Evolutionary conservation across 2,329 filamentous ascomycete genomes (phyloP).

Genomic region (Xylaria sp.): DNA sequence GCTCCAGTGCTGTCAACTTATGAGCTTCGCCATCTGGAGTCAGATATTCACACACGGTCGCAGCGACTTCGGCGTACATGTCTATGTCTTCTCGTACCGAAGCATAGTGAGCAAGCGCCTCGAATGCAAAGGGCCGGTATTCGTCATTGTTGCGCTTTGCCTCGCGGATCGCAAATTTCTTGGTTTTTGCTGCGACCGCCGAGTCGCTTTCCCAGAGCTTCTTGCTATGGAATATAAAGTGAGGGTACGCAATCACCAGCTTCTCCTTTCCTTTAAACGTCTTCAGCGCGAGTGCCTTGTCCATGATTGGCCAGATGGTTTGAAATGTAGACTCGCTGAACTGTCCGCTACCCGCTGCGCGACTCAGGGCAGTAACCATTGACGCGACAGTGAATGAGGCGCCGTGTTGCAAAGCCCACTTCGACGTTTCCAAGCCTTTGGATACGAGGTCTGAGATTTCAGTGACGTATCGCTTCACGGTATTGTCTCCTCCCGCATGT

Average conservation of each 20-base stretch:
- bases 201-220: slow-evolving; percentile 51
- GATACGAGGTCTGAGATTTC: slow-evolving; percentile 72
- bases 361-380: slow-evolving; percentile 60
- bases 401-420: slow-evolving; percentile 88
- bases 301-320: slow-evolving; percentile 74
- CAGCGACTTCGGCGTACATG: slow-evolving; percentile 60
- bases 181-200: slow-evolving; percentile 57
- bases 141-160: slow-evolving; percentile 84
- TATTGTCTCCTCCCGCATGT: slow-evolving; percentile 78
- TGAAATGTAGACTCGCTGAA: slow-evolving; percentile 57
- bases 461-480: slow-evolving; percentile 74
- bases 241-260: slow-evolving; percentile 71
- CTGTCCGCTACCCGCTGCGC: slow-evolving; percentile 51
- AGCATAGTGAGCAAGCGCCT: slow-evolving; percentile 67
- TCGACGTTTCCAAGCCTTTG: slow-evolving; percentile 67
- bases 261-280: slow-evolving; percentile 90
- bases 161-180: slow-evolving; percentile 78
- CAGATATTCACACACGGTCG: slow-evolving; percentile 58
- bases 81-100: slow-evolving; percentile 62
- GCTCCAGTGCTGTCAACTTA: slow-evolving; percentile 38
- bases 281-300: slow-evolving; percentile 78
- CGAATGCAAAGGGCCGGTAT: slow-evolving; percentile 73
- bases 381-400: slow-evolving; percentile 76
- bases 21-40: slow-evolving; percentile 45
- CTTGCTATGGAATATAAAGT: slow-evolving; percentile 64